Percentiles rank a stretch among this genome's conserved stretches.
These are phyloP conservation scores for Beauveria asiatica DNA, from an alignment of 2,329 filamentous ascomycete genomes.

Conservation along the genomic window DNA sequence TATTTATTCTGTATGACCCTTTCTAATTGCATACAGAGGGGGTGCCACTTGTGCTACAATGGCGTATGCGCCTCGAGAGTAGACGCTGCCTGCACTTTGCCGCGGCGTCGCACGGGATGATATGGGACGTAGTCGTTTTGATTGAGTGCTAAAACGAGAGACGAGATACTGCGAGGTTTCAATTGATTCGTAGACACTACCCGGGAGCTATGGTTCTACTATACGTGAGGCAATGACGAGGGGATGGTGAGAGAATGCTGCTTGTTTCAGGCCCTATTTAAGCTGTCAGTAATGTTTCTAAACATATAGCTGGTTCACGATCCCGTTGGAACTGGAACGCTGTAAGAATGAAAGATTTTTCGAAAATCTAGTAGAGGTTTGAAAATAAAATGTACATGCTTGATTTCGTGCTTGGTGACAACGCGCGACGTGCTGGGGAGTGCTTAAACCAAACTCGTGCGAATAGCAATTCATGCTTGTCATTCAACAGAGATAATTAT, in stretches of 20 bases:
- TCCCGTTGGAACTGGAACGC: not conserved
- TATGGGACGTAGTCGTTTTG: not conserved
- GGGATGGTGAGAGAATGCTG: not conserved
- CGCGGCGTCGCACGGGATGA: not conserved
- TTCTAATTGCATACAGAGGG: not conserved
- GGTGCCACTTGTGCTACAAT: not conserved
- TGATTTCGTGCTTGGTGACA: not conserved
- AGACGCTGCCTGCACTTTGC: not conserved
- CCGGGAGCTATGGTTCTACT: not conserved
- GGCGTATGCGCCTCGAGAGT: not conserved
- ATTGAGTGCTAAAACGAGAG: not conserved
- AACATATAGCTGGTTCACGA: not conserved
- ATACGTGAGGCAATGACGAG: not conserved
- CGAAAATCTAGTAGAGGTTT: too few relatives aligned
- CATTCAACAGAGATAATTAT: too few relatives aligned
- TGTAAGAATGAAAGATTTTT: not conserved
- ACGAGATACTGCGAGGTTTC: not conserved
- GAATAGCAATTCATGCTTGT: not conserved
- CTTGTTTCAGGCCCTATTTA: not conserved
- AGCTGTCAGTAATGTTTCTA: not conserved
- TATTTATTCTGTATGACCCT: not conserved
- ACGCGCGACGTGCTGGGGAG: not conserved
- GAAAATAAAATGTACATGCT: not conserved
- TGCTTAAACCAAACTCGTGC: not conserved
- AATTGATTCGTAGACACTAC: not conserved